Conservation (phyloP, 2,329 filamentous ascomycete genomes). For the Hypocrella siamensis region DNA sequence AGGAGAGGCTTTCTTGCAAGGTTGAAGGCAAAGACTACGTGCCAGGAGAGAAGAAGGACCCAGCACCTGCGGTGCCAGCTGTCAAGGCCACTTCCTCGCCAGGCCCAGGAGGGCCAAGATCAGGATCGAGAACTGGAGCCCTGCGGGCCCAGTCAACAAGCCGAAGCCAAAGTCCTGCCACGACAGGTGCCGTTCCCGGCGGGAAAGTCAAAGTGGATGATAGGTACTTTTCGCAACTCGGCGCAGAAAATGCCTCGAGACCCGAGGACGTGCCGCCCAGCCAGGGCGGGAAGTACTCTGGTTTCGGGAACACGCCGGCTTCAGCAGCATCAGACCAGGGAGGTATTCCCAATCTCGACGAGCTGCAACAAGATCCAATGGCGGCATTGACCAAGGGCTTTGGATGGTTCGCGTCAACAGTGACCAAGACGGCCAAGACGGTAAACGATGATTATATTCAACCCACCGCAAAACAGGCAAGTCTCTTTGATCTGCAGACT, state of each 20-base stretch:
- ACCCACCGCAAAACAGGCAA: slow-evolving; percentile 50
- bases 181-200: slow-evolving; percentile 8
- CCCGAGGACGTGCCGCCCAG: slow-evolving; percentile 63
- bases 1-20: slow-evolving; percentile 74
- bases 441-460: slow-evolving; percentile 87
- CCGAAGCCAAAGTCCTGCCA: slow-evolving; percentile 22
- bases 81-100: slow-evolving; percentile 11
- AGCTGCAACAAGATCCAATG: slow-evolving; percentile 82
- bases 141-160: slow-evolving; percentile 23
- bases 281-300: slow-evolving; percentile 83
- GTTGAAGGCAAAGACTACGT: slow-evolving; percentile 82
- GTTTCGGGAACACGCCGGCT: slow-evolving; percentile 69
- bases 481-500: not conserved
- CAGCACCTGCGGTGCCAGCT: slow-evolving; percentile 9
- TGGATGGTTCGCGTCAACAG: slow-evolving; percentile 81
- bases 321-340: slow-evolving; percentile 27
- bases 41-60: slow-evolving; percentile 45
- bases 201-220: slow-evolving; percentile 57
- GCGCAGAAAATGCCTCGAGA: slow-evolving; percentile 65
- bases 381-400: slow-evolving; percentile 83
- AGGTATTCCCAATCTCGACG: slow-evolving; percentile 56
- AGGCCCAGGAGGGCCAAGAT: slow-evolving; percentile 18
- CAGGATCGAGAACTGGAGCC: slow-evolving; percentile 22
- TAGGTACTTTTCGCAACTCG: slow-evolving; percentile 76
- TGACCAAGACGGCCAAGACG: slow-evolving; percentile 79